These are phyloP conservation scores for Colletotrichum cuscutae DNA, from an alignment of 2,329 filamentous ascomycete species.

Conservation along the genomic window DNA sequence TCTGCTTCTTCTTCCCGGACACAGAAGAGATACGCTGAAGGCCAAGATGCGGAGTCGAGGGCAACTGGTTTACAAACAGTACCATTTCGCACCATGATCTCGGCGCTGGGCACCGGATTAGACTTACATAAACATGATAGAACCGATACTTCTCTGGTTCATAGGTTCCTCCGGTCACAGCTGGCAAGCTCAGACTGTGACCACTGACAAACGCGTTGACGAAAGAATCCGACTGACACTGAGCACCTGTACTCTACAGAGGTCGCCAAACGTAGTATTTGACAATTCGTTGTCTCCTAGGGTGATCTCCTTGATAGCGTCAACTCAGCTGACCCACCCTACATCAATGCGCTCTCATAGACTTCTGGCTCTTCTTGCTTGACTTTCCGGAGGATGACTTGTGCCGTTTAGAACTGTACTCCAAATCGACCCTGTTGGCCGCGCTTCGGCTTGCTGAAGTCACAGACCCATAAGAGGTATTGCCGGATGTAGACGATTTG, in stretches of 20 bases:
- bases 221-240: not conserved
- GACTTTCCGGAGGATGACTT: constrained; percentile 24
- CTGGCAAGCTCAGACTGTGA: no score
- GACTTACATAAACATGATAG: no score
- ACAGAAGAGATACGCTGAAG: no score
- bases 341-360: constrained; percentile 9
- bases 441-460: constrained; percentile 34
- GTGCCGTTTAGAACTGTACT: constrained; percentile 40
- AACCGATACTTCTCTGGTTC: no score
- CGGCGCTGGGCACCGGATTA: no score
- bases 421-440: constrained; percentile 42
- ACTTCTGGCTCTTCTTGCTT: constrained; percentile 7
- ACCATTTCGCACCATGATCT: no score
- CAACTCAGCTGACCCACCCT: not conserved
- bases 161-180: no score
- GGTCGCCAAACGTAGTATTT: not conserved
- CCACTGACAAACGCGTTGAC: not conserved
- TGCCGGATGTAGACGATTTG: constrained; percentile 13
- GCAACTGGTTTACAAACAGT: no score
- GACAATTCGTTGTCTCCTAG: not conserved
- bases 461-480: constrained; percentile 10
- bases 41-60: no score
- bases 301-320: not conserved
- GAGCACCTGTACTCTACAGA: not conserved
- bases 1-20: no score